Evolutionary conservation across 2,329 filamentous ascomycete species (phyloP).

Genomic region (Xylariaceae sp.): DNA sequence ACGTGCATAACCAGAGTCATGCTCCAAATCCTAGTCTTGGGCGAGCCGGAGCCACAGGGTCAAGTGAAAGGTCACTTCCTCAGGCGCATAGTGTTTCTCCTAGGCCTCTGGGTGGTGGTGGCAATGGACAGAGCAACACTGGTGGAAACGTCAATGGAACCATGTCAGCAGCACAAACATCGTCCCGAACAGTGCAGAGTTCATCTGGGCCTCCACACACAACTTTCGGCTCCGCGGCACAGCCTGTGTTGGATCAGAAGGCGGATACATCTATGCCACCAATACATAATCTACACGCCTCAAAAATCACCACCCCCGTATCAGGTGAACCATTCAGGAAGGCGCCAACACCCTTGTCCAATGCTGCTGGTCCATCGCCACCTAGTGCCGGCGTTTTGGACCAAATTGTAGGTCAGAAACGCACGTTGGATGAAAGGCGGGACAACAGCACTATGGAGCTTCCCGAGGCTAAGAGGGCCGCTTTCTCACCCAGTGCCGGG

Average conservation of each 20-base stretch:
- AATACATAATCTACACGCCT: slow-evolving; percentile 3
- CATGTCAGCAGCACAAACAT: background rate
- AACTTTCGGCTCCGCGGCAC: too few species aligned
- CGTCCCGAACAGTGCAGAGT: too few species aligned
- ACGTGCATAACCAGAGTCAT: slow-evolving; percentile 8
- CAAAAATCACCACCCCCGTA: background rate
- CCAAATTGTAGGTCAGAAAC: slow-evolving; percentile 22
- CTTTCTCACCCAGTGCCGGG: slow-evolving; percentile 21
- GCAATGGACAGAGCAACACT: too few species aligned
- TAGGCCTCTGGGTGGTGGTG: too few species aligned
- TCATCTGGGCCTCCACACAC: too few species aligned
- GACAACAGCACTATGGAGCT: background rate
- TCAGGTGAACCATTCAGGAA: slow-evolving; percentile 6
- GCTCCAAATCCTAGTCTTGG: background rate
- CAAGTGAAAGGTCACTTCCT: background rate
- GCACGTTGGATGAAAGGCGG: slow-evolving; percentile 9
- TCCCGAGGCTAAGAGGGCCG: background rate
- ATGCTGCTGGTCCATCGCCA: slow-evolving; percentile 21
- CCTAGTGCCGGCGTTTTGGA: slow-evolving; percentile 26
- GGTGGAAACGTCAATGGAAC: background rate
- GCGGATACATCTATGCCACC: background rate
- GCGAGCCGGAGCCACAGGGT: background rate
- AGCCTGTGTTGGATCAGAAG: background rate
- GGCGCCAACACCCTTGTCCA: slow-evolving; percentile 15
- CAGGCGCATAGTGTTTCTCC: slow-evolving; percentile 5